Evolutionary conservation across 345 rosid species (phyloP).

Genomic region (Gossypium rotundifolium): DNA sequence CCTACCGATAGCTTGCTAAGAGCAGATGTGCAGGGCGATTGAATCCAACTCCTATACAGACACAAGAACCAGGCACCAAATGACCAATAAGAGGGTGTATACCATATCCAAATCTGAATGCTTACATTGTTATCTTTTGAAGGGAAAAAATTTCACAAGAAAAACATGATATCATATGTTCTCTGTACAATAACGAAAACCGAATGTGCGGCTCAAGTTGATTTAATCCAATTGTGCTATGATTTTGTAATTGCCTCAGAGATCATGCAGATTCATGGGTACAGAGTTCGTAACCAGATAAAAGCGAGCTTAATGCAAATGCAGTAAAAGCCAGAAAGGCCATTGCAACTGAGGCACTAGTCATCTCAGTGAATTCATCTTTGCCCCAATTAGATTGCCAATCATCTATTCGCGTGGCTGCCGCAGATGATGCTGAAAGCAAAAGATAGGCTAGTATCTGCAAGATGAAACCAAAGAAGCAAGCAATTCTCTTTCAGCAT

Average conservation of each 20-base stretch:
- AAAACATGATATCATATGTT: conserved; percentile 1
- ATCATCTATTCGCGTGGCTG: conserved; percentile 89
- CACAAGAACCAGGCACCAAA: too few species aligned
- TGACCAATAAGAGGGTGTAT: not conserved
- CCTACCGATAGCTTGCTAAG: not conserved
- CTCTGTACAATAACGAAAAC: conserved; percentile 3
- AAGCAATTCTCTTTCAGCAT: conserved; percentile 2
- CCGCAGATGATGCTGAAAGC: conserved; percentile 82
- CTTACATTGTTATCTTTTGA: conserved; percentile 1
- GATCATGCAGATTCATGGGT: conserved; percentile 32
- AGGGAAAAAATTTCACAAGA: not conserved
- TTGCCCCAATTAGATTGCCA: conserved; percentile 99
- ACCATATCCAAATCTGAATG: not conserved
- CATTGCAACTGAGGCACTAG: conserved; percentile 75
- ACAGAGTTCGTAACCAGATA: conserved; percentile 72
- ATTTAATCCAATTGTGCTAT: not conserved
- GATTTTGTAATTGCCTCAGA: not conserved
- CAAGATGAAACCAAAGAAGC: conserved; percentile 12
- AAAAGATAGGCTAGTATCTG: conserved; percentile 87
- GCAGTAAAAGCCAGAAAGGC: conserved; percentile 74
- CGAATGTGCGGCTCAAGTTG: not conserved
- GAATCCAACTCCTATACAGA: not conserved
- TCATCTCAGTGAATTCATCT: conserved; percentile 90
- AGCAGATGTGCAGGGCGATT: not conserved
- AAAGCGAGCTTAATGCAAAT: conserved; percentile 66